Percentiles rank a stretch among this genome's conserved stretches.
Conservation (phyloP, 805 yeast genomes). For the Yarrowia sp. region DNA sequence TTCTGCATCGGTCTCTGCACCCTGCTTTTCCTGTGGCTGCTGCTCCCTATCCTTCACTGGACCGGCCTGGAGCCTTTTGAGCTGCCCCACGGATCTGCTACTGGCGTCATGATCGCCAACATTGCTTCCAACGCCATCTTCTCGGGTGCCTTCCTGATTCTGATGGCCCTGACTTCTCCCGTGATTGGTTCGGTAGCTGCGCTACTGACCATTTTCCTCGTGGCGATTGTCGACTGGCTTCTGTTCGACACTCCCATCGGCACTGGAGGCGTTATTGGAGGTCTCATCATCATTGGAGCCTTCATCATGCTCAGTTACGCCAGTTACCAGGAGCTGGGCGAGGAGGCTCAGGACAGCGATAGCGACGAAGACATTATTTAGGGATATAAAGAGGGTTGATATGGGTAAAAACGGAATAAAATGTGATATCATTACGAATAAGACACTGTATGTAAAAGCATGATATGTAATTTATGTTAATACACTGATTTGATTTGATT, state of each 20-base stretch:
- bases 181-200: conserved; percentile 70
- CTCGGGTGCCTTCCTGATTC: conserved; percentile 66
- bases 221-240: conserved; percentile 73
- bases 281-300: conserved; percentile 64
- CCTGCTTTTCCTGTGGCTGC: conserved; percentile 47
- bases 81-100: conserved; percentile 46
- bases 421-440: too few relatives aligned
- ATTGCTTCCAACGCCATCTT: conserved; percentile 62
- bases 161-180: conserved; percentile 83
- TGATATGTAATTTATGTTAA: too few relatives aligned
- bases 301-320: conserved; percentile 53
- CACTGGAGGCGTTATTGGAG: conserved; percentile 62
- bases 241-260: conserved; percentile 60
- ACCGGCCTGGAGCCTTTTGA: conserved; percentile 58
- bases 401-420: not conserved
- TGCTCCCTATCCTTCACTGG: conserved; percentile 51
- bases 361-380: conserved; percentile 25
- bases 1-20: conserved; percentile 64
- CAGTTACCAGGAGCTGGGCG: conserved; percentile 40
- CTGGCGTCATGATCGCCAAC: conserved; percentile 52
- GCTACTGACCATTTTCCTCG: conserved; percentile 71
- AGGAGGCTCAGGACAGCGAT: conserved; percentile 39
- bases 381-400: not conserved
- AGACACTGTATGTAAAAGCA: too few relatives aligned
- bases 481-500: too few relatives aligned